Base-by-base conservation (phyloP, 169 alveolate genomes). In the Plasmodium reichenowi region DNA sequence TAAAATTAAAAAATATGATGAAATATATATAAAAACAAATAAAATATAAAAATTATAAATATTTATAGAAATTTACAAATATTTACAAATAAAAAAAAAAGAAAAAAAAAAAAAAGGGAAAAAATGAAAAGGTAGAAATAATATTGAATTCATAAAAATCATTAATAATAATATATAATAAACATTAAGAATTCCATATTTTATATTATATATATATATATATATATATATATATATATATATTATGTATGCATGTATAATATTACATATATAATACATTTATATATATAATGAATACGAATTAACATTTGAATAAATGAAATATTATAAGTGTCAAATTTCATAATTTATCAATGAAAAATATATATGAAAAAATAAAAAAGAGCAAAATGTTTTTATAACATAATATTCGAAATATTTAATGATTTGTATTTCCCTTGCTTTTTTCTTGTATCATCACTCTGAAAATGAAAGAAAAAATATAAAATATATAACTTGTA, bases 381-480 rank as follows among this genome's bases (percentile, higher is more conserved):
- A 38, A 38, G 47, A 38, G 47, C 47, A 38, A 38, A 38, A 38
- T 38, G 56, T 24, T 20, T 32, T 76, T 58, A 76, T 68, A 76
- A 76, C 76, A 66, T 64, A 67, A 76, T 66, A 29, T 76, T 76
- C 15, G 89, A 76, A 76, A 76, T 47, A 70, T 64, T 76, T 70
- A 63, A 22, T 20, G 64, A 47, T 9, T 17, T 76, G 20, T n/a
- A 62, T 29, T 76, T 54, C n/a, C 38, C 60, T n/a, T 76, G 15
- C 62, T 43, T 66, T 64, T 29, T 76, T 43, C 45, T 76, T 76
- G 24, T 56, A 62, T 76, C 47, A 38, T 38, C 54, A 43, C 78
- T 68, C 89, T 76, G 76, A 54, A 63, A 54, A 76, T 50, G 48
- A 32, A 76, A 76, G 52, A 76, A 62, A 62, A 47, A 63, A 20